Percentiles rank a stretch among this genome's conserved stretches.
Evolutionary conservation across 2,329 filamentous ascomycete genomes (phyloP).

Genomic region (Diplodia mutila): DNA sequence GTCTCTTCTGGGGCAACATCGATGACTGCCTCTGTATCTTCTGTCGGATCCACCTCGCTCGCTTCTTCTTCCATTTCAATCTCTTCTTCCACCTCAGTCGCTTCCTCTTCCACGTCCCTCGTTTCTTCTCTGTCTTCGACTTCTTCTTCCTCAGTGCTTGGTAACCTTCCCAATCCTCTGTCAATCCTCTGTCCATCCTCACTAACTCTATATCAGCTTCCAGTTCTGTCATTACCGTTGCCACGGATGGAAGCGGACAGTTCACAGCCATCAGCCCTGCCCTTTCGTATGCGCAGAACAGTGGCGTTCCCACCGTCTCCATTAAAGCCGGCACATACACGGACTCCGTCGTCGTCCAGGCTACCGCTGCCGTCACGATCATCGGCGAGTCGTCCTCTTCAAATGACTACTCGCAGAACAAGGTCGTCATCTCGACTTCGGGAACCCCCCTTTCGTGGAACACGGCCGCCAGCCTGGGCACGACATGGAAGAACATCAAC

Average conservation of each 20-base stretch:
- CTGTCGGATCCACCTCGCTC: neutral
- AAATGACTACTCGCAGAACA: slow-evolving; percentile 43
- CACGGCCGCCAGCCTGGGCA: slow-evolving; percentile 38
- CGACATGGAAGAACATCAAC: slow-evolving; percentile 47
- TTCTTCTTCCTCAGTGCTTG: neutral
- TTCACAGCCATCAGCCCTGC: slow-evolving; percentile 52
- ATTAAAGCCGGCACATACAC: slow-evolving; percentile 52
- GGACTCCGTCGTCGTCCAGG: slow-evolving; percentile 47
- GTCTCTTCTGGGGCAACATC: neutral
- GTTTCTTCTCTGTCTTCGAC: neutral
- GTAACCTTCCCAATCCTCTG: too few relatives aligned
- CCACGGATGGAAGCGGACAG: slow-evolving; percentile 49
- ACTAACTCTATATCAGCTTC: neutral
- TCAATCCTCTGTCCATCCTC: neutral
- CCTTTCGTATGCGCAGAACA: slow-evolving; percentile 49
- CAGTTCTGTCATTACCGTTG: slow-evolving; percentile 47
- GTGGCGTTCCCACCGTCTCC: slow-evolving; percentile 48
- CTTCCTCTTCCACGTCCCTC: neutral
- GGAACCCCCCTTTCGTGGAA: slow-evolving; percentile 37
- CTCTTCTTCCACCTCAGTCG: neutral
- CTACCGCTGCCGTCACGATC: slow-evolving; percentile 49
- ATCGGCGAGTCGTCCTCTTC: slow-evolving; percentile 38
- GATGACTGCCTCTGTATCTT: neutral
- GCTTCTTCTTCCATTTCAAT: neutral
- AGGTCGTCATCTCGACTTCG: slow-evolving; percentile 41